Evolutionary conservation across 1,284 basidiomycete genomes (phyloP).

Genomic region (Sporisorium scitamineum): DNA sequence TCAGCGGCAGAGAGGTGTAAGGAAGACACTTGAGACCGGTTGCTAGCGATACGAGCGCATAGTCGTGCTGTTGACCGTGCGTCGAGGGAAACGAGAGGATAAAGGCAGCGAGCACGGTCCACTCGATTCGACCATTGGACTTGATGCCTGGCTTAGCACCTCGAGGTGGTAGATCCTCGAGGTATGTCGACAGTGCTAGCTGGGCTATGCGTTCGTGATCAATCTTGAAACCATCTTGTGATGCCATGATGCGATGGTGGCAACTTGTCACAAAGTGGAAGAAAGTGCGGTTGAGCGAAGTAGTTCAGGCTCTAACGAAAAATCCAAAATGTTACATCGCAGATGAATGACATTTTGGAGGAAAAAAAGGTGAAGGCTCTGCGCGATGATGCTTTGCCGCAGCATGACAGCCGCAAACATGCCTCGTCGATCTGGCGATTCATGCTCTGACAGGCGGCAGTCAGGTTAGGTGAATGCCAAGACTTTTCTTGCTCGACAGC

Average conservation of each 20-base stretch:
- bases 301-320: constrained; percentile 17
- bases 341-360: neutral
- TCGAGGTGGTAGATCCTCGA: constrained; percentile 21
- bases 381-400: constrained; percentile 13
- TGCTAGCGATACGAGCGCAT: constrained; percentile 75
- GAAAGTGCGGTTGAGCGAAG: neutral
- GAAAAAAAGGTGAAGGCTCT: neutral
- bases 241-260: constrained; percentile 1
- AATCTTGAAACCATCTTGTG: neutral
- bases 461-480: constrained; percentile 6
- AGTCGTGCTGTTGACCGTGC: neutral
- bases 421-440: neutral
- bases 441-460: neutral
- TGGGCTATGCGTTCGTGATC: constrained; percentile 36
- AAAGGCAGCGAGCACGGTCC: constrained; percentile 56
- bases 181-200: constrained; percentile 24
- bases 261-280: neutral
- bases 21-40: constrained; percentile 91
- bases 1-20: constrained; percentile 74
- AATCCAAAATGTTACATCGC: neutral
- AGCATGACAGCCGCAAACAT: constrained; percentile 6
- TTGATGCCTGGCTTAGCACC: constrained; percentile 50
- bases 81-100: constrained; percentile 23
- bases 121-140: constrained; percentile 45
- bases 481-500: too few species aligned